Percentiles rank a stretch among this genome's conserved stretches.
phyloP scores from a whole-genome alignment of 1,284 basidiomycete species.

The Marasmius sp. region DNA sequence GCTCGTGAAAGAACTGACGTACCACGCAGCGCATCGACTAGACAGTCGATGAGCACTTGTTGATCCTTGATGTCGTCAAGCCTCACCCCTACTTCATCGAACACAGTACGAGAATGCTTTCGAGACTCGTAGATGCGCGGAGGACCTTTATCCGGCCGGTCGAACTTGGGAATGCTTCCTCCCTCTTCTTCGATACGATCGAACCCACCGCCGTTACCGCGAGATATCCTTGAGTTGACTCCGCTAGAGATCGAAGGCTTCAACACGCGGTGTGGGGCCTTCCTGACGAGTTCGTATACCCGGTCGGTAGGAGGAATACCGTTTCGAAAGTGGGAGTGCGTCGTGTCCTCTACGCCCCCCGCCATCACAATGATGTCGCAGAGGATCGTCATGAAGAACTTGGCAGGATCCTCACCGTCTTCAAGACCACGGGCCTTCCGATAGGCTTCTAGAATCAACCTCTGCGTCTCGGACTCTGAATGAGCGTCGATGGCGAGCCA shows the following conservation, averaged over 20 bases:
- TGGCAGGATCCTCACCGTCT: neutral
- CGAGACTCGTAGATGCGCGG: neutral
- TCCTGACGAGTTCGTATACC: too few species aligned
- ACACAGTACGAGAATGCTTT: neutral
- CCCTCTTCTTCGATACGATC: too few species aligned
- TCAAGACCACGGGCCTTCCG: neutral
- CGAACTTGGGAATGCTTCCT: too few species aligned
- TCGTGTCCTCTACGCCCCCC: neutral
- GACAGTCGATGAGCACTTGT: neutral
- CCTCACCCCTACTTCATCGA: neutral
- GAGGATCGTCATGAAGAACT: neutral
- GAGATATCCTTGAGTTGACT: too few species aligned
- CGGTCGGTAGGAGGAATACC: too few species aligned
- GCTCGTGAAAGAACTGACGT: neutral
- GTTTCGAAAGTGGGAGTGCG: too few species aligned
- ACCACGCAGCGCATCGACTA: neutral
- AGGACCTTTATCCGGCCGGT: neutral
- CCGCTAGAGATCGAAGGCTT: too few species aligned
- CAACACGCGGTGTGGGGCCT: too few species aligned
- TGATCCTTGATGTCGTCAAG: neutral
- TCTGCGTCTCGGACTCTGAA: neutral
- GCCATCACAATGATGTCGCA: neutral
- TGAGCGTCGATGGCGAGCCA: neutral
- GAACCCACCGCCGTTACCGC: too few species aligned
- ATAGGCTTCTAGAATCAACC: neutral